phyloP scores from a whole-genome alignment of 495 filamentous ascomycete species.

The Copromyces sp. region DNA sequence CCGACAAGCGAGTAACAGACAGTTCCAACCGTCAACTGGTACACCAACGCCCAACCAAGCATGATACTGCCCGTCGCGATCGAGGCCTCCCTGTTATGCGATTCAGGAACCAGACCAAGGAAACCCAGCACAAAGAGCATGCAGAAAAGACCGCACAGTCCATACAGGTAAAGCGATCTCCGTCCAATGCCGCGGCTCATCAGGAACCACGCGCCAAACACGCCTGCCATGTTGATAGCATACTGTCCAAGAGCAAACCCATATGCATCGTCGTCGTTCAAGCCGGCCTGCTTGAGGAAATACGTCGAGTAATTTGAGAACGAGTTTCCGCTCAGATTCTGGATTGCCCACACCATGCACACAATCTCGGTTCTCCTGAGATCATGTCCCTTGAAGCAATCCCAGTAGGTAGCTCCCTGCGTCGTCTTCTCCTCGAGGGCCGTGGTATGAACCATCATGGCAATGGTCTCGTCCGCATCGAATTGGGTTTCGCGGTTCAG shows the following conservation, averaged over 20 bases:
- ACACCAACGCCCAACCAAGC: slow-evolving; percentile 62
- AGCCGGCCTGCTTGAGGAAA: slow-evolving; percentile 66
- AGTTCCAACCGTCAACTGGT: slow-evolving; percentile 67
- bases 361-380: slow-evolving; percentile 67
- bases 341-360: slow-evolving; percentile 75
- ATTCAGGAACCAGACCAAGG: slow-evolving; percentile 51
- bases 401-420: slow-evolving; percentile 55
- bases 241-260: slow-evolving; percentile 66
- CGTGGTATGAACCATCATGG: slow-evolving; percentile 79
- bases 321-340: slow-evolving; percentile 67
- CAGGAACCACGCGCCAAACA: slow-evolving; percentile 63
- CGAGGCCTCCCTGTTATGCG: slow-evolving; percentile 42
- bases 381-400: slow-evolving; percentile 69
- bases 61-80: slow-evolving; percentile 63
- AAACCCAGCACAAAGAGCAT: slow-evolving; percentile 69
- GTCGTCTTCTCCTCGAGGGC: slow-evolving; percentile 64
- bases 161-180: slow-evolving; percentile 59
- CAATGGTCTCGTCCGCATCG: slow-evolving; percentile 63
- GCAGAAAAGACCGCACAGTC: slow-evolving; percentile 51
- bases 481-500: slow-evolving; percentile 48
- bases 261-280: slow-evolving; percentile 48
- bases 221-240: slow-evolving; percentile 63
- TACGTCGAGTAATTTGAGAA: slow-evolving; percentile 75
- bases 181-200: slow-evolving; percentile 61
- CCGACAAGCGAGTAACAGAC: slow-evolving; percentile 71